These are phyloP conservation scores for Suillus tomentosus DNA, from an alignment of 768 basidiomycete species.

Conservation along the genomic window DNA sequence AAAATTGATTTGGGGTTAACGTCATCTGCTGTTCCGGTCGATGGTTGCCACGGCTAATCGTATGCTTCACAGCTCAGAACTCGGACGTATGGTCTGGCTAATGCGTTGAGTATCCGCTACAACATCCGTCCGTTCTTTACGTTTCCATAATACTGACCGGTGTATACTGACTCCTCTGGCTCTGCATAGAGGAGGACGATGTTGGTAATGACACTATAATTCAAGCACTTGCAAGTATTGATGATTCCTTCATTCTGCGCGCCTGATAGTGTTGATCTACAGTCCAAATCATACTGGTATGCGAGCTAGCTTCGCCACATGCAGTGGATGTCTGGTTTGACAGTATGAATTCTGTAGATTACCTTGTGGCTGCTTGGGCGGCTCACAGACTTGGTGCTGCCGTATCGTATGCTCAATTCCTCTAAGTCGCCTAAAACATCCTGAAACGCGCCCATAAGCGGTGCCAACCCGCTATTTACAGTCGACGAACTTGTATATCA, in stretches of 20 bases:
- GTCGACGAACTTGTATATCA: slow-evolving; percentile 61
- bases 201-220: slow-evolving; percentile 35
- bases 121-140: slow-evolving; percentile 32
- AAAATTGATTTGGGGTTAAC: neutral
- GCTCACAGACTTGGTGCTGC: slow-evolving; percentile 56
- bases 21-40: neutral
- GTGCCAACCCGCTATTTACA: slow-evolving; percentile 65
- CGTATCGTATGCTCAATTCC: slow-evolving; percentile 48
- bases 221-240: neutral
- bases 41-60: neutral
- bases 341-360: slow-evolving; percentile 40
- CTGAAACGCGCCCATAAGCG: slow-evolving; percentile 35
- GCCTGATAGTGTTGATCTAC: slow-evolving; percentile 55
- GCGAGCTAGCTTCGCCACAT: slow-evolving; percentile 14
- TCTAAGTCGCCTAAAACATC: neutral
- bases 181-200: slow-evolving; percentile 37
- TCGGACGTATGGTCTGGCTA: slow-evolving; percentile 42
- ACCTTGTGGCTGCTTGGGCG: slow-evolving; percentile 57
- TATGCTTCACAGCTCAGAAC: slow-evolving; percentile 32
- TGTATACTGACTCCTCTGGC: slow-evolving; percentile 3
- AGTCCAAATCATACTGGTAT: slow-evolving; percentile 68
- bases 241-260: slow-evolving; percentile 11
- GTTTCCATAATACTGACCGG: neutral
- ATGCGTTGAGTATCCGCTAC: slow-evolving; percentile 36
- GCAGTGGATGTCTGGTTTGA: neutral